Base-by-base conservation (phyloP, 2,329 filamentous ascomycete species). In the Hypoxylon sp. region DNA sequence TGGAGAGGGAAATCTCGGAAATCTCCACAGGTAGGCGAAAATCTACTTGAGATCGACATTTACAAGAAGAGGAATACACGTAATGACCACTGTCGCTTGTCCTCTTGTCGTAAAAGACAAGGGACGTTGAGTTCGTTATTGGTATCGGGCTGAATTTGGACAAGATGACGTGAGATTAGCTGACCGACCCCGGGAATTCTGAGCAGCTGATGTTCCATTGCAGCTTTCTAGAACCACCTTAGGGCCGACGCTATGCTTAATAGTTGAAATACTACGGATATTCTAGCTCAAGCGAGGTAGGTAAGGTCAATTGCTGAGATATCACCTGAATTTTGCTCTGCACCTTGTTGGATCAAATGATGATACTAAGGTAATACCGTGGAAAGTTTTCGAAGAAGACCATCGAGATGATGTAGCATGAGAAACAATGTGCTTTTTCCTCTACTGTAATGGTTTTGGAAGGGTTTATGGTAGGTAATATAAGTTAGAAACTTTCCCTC, bases 81-180 rank as follows among this genome's bases (percentile, higher is more conserved):
- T 21, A 13, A 45, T 45, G n/a, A 3, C 6, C n/a, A 25, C 14
- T 19, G 53, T 58, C 46, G 60, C 60, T 28, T 63, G 60, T 36
- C 11, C 11, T 1, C 4, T 52, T 58, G 36, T 46, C 34, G 13
- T 46, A n/a, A 23, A 21, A 17, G 25, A 34, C 6, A 9, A 50
- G 13, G 13, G 6, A 14, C 28, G n/a, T 28, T n/a, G 19, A 48
- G 19, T n/a, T n/a, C 19, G 48, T 11, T 14, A 19, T 14, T 41
- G 10, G 45, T 10, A 10, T 34, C 46, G 17, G 5, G 23, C 23
- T 34, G 21, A n/a, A 49, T 60, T 48, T 23, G 14, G 36, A 34
- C 25, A 30, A 30, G 60, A 53, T 63, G 53, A 51, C 60, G 60
- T 38, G 45, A 63, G 60, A 63, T 23, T n/a, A 36, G 38, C 23